Base-by-base conservation (phyloP, 2,329 filamentous ascomycete species). In the Trichoderma sp. region DNA sequence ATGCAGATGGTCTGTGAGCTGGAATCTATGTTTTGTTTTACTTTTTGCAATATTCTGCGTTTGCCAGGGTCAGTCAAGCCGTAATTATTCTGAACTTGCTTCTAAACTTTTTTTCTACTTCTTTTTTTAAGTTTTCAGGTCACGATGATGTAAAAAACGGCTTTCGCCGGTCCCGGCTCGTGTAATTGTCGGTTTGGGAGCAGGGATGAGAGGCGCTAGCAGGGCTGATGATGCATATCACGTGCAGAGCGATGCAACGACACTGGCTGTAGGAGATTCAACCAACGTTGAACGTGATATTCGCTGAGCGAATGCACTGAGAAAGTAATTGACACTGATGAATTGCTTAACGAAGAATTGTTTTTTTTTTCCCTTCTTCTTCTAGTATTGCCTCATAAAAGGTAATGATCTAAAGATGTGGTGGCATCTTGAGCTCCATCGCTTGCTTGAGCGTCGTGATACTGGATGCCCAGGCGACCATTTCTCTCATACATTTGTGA, bases 91-190 rank as follows among this genome's bases (percentile, higher is more conserved):
- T 49, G 32, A 39, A 32, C 28, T 10, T 16, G 21, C n/a, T 34
- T 11, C 11, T 34, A 14, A 13, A 34, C 32, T 51, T 26, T 58
- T n/a, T 34, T 37, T 11, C 32, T 43, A 43, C 16, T 10, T 43
- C 6, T 30, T 32, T 58, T 18, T 30, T n/a, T 32, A 26, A 13
- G 26, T 16, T 24, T 18, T 54, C 43, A 30, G 60, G 43, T 69
- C 68, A 69, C 68, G 43, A 70, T 70, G 64, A 70, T 70, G 68
- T 70, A 70, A 68, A 68, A 24, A 43, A 49, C 32, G 43, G 34
- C 49, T 37, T 21, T 51, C 64, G 63, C 54, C 55, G 46, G 60
- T 69, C 52, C 68, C 34, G 55, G 55, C 30, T 34, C 52, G 30
- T 64, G 55, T 56, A 24, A 11, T 46, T 30, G 32, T 32, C 32